Evolutionary conservation across 768 basidiomycete genomes (phyloP).

Genomic region (Leccinum uliginosum): DNA sequence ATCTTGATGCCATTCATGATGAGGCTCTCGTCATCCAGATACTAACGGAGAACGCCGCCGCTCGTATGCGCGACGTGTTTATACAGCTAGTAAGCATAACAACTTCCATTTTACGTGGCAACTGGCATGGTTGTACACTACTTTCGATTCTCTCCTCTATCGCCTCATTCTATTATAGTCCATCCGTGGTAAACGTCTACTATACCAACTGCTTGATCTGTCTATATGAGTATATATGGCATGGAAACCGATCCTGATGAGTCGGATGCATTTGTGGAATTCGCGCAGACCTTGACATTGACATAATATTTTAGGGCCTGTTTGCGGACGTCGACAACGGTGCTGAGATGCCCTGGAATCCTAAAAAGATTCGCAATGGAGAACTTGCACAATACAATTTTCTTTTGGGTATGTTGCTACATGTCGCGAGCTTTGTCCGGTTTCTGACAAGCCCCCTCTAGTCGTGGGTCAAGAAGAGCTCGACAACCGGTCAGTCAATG

Average conservation of each 20-base stretch:
- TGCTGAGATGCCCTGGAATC: conserved; percentile 85
- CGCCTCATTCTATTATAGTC: not conserved
- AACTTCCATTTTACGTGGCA: not conserved
- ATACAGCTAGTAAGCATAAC: too few species aligned
- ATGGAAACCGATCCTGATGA: too few species aligned
- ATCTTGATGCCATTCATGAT: too few species aligned
- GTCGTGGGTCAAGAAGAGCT: conserved; percentile 95
- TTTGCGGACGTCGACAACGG: conserved; percentile 92
- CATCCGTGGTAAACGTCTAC: not conserved
- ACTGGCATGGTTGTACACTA: conserved; percentile 3
- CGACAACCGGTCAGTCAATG: conserved; percentile 83
- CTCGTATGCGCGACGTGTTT: too few species aligned
- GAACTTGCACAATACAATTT: conserved; percentile 99
- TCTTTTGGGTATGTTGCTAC: conserved; percentile 68
- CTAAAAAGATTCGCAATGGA: conserved; percentile 96
- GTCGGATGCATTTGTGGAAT: too few species aligned
- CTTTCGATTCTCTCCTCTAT: not conserved
- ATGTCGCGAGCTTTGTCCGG: not conserved
- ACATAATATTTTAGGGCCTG: too few species aligned
- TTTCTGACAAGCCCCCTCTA: conserved; percentile 29
- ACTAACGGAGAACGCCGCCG: too few species aligned
- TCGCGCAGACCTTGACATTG: too few species aligned
- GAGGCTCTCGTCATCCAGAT: too few species aligned
- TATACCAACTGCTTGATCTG: too few species aligned
- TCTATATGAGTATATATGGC: too few species aligned